These are phyloP conservation scores for Ascochyta fabae DNA, from an alignment of 2,329 filamentous ascomycete genomes.

Conservation along the genomic window DNA sequence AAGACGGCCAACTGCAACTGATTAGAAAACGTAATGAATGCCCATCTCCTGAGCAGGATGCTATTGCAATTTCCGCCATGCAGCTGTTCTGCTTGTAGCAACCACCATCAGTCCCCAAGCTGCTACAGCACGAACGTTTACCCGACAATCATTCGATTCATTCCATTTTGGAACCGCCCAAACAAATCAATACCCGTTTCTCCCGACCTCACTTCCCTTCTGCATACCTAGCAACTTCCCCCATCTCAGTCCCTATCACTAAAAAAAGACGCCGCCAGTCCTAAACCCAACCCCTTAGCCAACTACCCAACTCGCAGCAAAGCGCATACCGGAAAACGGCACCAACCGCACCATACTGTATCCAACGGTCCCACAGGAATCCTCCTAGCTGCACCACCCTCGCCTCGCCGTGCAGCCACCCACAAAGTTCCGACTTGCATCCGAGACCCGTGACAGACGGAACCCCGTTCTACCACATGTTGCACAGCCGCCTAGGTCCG, in stretches of 20 bases:
- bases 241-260: too few relatives aligned
- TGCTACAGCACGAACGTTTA: too few relatives aligned
- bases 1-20: background rate
- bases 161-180: too few relatives aligned
- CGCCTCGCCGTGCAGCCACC: background rate
- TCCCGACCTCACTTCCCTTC: too few relatives aligned
- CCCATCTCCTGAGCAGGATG: background rate
- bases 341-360: background rate
- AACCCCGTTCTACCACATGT: background rate
- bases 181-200: too few relatives aligned
- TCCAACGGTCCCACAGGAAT: background rate
- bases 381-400: background rate
- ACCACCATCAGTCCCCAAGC: too few relatives aligned
- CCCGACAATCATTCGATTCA: too few relatives aligned
- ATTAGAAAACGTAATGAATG: constrained; percentile 3
- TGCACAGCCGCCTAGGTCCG: background rate
- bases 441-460: background rate
- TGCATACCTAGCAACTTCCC: too few relatives aligned
- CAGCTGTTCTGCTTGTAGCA: background rate
- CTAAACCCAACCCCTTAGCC: too few relatives aligned
- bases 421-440: background rate
- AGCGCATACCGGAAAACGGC: background rate
- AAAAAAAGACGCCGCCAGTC: too few relatives aligned
- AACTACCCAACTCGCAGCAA: too few relatives aligned
- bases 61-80: background rate